Base-by-base conservation (phyloP, 2,329 filamentous ascomycete genomes). In the Fusarium sp. region DNA sequence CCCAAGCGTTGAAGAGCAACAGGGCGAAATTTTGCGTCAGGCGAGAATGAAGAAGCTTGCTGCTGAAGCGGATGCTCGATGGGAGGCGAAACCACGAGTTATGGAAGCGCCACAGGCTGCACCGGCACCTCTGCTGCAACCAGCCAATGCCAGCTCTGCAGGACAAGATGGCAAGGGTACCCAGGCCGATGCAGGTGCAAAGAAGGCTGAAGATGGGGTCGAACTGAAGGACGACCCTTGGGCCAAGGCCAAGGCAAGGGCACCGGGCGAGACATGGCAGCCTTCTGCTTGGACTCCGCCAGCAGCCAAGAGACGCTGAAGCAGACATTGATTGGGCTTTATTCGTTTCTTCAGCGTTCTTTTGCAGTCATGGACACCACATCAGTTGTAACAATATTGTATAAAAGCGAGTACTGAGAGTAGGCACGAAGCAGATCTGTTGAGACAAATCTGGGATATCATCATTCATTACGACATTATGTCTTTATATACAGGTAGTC, bases 241-340 rank as follows among this genome's bases (percentile, higher is more conserved):
- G 89, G 86, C 85, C 30, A 84, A 82, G 68, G 82, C 84, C 2
- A 82, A 65, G 40, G 70, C 77, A 2, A 73, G 74, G 22, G 84
- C 83, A 0, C 87, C 89, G 0, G 84, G 89, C 57, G 89, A 92
- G 76, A 83, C 80, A n/a, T 92, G 90, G 89, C 88, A 92, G 78
- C 91, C 91, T 0, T 76, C 87, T 49, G 81, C 88, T 5, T 93
- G 91, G 91, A 81, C 77, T 7, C 88, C 88, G 6, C 78, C 79
- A 4, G 71, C 82, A n/a, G 57, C 70, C 13, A 82, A 77, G 71
- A 80, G 77, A 64, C 67, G 65, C 48, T 77, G 61, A 75, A 40
- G 42, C 41, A 52, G 20, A 30, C 30, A 30, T 57, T 34, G 22
- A 22, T 34, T 16, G 13, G 32, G 30, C 24, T 18, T 40, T 20